A percentile compares a stretch with the other conserved stretches of the same genome.
These are phyloP conservation scores for Didymella segeticola DNA, from an alignment of 2,329 filamentous ascomycete genomes.

Conservation along the genomic window DNA sequence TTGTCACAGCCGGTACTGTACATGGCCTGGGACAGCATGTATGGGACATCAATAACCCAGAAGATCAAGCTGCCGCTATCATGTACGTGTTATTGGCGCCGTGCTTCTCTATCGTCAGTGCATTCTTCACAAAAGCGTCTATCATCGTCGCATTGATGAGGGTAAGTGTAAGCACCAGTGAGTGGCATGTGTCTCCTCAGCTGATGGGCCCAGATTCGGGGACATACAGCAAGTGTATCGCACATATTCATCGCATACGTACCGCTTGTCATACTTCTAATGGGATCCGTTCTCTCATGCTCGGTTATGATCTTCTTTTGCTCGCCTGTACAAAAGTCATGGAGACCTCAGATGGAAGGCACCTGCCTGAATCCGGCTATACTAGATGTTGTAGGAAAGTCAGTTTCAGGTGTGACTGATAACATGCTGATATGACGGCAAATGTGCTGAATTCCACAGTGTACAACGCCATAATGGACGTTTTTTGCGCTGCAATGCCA, in stretches of 20 bases:
- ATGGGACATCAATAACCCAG: slow-evolving; percentile 5
- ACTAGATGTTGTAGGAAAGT: neutral
- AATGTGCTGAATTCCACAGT: neutral
- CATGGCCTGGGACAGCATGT: slow-evolving; percentile 13
- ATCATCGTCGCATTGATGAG: slow-evolving; percentile 12
- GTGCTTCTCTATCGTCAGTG: slow-evolving; percentile 4
- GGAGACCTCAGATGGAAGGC: slow-evolving; percentile 4
- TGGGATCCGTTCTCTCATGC: neutral
- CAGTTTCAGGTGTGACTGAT: neutral
- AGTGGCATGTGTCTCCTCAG: neutral
- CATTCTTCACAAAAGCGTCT: slow-evolving; percentile 10
- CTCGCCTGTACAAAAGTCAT: slow-evolving; percentile 8
- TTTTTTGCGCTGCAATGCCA: neutral
- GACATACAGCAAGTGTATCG: neutral
- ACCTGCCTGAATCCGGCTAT: slow-evolving; percentile 3
- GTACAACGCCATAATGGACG: neutral
- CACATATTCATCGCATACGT: neutral
- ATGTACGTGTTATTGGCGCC: slow-evolving; percentile 14
- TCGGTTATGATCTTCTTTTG: slow-evolving; percentile 13
- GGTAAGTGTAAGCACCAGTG: neutral
- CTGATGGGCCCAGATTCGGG: neutral
- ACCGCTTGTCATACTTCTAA: neutral
- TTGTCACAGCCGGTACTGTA: slow-evolving; percentile 10
- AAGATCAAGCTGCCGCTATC: slow-evolving; percentile 1
- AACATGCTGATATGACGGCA: neutral